A percentile compares a stretch with the other conserved stretches of the same genome.
Conservation (phyloP, 768 basidiomycete species). For the Arthromyces matolae region DNA sequence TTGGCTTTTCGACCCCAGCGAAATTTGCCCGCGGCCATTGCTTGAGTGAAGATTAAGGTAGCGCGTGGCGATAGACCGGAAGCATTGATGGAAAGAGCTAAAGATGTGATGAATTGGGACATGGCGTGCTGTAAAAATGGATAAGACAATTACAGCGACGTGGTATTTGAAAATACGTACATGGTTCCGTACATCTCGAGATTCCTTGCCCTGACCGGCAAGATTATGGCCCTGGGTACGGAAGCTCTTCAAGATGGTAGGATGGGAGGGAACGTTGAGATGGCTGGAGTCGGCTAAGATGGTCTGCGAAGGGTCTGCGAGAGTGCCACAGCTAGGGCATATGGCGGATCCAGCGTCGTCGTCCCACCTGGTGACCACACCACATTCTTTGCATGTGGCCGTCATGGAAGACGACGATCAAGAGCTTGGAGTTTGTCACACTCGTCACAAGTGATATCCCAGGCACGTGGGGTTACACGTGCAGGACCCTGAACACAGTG, state of each 20-base stretch:
- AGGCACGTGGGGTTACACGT: constrained; percentile 11
- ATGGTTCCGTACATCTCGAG: constrained; percentile 58
- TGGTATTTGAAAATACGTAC: constrained; percentile 37
- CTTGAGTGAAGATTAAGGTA: constrained; percentile 63
- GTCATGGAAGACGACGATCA: constrained; percentile 26
- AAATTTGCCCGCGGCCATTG: constrained; percentile 53
- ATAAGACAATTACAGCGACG: constrained; percentile 6
- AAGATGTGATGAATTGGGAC: constrained; percentile 55
- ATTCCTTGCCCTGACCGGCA: constrained; percentile 62
- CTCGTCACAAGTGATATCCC: no score
- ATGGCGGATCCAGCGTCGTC: constrained; percentile 57
- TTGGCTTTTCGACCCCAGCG: constrained; percentile 77
- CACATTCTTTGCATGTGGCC: constrained; percentile 50
- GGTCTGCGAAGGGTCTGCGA: constrained; percentile 58
- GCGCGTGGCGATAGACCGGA: constrained; percentile 65
- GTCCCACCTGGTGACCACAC: constrained; percentile 48
- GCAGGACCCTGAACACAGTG: constrained; percentile 11
- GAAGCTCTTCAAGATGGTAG: constrained; percentile 44
- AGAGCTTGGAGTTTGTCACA: not conserved
- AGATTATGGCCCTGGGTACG: constrained; percentile 51
- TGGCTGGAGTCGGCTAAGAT: constrained; percentile 50
- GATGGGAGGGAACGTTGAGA: constrained; percentile 30
- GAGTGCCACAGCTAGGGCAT: constrained; percentile 70
- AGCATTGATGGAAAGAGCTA: constrained; percentile 55
- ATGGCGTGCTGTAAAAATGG: constrained; percentile 50